A percentile compares a stretch with the other conserved stretches of the same genome.
Evolutionary conservation across 1,139 yeast species (phyloP).

Genomic region (Pneumocystis jirovecii): DNA sequence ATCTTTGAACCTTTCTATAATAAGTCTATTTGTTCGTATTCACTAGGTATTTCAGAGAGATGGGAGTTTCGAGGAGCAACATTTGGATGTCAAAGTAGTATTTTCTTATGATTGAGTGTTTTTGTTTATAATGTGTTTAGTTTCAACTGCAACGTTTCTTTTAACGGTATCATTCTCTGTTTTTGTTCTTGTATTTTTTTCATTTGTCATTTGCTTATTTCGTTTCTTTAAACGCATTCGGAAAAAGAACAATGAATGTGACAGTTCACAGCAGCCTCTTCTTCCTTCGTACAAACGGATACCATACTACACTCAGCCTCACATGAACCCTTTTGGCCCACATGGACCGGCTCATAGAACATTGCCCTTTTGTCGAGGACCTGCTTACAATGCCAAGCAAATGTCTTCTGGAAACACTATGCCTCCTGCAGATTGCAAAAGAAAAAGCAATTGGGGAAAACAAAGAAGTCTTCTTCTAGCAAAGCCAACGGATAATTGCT

Average conservation of each 20-base stretch:
- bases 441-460: neutral
- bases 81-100: neutral
- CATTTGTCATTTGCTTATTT: neutral
- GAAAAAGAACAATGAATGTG: neutral
- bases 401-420: neutral
- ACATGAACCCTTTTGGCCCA: neutral
- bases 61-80: neutral
- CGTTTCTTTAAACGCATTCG: neutral
- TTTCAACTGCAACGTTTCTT: neutral
- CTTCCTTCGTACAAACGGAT: neutral
- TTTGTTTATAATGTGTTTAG: neutral
- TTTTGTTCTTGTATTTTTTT: neutral
- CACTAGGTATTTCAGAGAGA: neutral
- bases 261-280: neutral
- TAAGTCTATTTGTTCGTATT: neutral
- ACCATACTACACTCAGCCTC: neutral
- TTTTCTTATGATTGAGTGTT: neutral
- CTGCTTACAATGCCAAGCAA: neutral
- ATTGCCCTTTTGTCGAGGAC: neutral
- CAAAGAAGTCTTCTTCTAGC: neutral
- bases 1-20: neutral
- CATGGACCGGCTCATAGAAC: neutral
- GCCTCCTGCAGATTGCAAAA: neutral
- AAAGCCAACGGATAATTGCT: neutral
- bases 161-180: neutral